phyloP scores from a whole-genome alignment of 805 yeast genomes.

The Ogataea paradorogensis region DNA sequence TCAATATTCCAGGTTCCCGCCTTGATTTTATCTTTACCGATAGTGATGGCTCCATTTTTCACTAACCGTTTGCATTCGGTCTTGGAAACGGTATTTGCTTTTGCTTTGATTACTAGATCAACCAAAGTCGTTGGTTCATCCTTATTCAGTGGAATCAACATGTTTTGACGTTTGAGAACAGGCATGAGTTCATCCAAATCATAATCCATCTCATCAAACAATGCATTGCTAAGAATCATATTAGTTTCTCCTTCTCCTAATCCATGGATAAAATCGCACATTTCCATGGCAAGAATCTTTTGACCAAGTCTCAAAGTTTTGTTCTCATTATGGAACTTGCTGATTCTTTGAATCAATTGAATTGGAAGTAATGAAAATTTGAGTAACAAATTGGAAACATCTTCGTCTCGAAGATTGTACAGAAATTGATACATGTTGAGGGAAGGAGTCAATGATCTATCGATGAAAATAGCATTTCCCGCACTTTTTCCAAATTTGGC shows the following conservation, averaged over 20 bases:
- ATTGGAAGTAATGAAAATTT: slow-evolving; percentile 78
- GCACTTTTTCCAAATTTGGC: slow-evolving; percentile 96
- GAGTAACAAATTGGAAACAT: slow-evolving; percentile 64
- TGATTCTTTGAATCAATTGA: slow-evolving; percentile 50
- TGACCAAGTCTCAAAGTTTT: slow-evolving; percentile 76
- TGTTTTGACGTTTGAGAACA: slow-evolving; percentile 58
- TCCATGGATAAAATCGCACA: slow-evolving; percentile 87
- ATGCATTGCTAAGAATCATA: slow-evolving; percentile 59
- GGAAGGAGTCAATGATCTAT: slow-evolving; percentile 68
- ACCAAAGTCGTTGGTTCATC: slow-evolving; percentile 43
- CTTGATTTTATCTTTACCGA: slow-evolving; percentile 57
- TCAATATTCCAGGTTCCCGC: slow-evolving; percentile 46
- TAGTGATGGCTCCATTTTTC: slow-evolving; percentile 67
- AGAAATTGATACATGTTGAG: slow-evolving; percentile 85
- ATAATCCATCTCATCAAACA: slow-evolving; percentile 47
- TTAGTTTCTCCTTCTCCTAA: slow-evolving; percentile 69
- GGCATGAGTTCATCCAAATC: slow-evolving; percentile 47
- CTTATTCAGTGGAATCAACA: slow-evolving; percentile 40
- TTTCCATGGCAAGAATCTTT: slow-evolving; percentile 72
- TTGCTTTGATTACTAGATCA: slow-evolving; percentile 47
- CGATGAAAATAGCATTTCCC: slow-evolving; percentile 92
- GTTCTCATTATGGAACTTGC: slow-evolving; percentile 49
- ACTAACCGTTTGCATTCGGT: slow-evolving; percentile 45
- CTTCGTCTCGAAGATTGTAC: slow-evolving; percentile 74
- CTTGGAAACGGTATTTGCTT: slow-evolving; percentile 42